Base-by-base conservation (phyloP, 2,329 filamentous ascomycete species). In the Zymoseptoria passerinii region DNA sequence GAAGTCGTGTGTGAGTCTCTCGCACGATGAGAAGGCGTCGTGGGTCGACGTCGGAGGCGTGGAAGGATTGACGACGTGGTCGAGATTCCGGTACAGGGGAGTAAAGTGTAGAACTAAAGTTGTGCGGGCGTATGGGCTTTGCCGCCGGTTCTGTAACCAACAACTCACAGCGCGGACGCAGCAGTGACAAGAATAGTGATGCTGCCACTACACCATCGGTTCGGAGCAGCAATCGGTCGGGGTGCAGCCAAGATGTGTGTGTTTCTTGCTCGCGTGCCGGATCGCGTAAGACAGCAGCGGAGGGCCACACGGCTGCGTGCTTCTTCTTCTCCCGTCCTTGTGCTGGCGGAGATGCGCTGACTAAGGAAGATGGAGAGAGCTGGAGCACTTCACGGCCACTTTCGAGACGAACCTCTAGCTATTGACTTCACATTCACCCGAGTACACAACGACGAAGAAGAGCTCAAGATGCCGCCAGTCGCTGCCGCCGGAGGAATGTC, bases 391-490 rank as follows among this genome's bases (percentile, higher is more conserved):
- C 28, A 29, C 23, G 23, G 23, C 23, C 23, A 23, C 23, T 23
- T 29, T 44, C 35, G n/a, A 16, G 35, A 44, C 35, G 35, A 44
- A 44, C n/a, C n/a, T n/a, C n/a, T n/a, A n/a, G 35, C 35, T 44
- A 2, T 44, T 6, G 10, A n/a, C 10, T 7, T 44, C 35, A 44
- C 35, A 44, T 44, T 44, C 35, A 44, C 35, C 16, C 4, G 35
- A 44, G 4, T 5, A 44, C 16, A 44, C 35, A 2, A 16, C 2
- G 13, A n/a, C 35, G 16, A 44, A 44, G 9, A 7, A n/a, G 4
- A n/a, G 35, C 13, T 44, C 35, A 69, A 60, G 16, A 71, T 71
- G 69, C 70, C 70, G 59, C 70, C 70, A 16, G 66, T 72, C 48
- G 66, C 66, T 53, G 61, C 65, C 51, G 67, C 63, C 53, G 68